Conservation (phyloP, 2,329 filamentous ascomycete species). For the Onygenales sp. region DNA sequence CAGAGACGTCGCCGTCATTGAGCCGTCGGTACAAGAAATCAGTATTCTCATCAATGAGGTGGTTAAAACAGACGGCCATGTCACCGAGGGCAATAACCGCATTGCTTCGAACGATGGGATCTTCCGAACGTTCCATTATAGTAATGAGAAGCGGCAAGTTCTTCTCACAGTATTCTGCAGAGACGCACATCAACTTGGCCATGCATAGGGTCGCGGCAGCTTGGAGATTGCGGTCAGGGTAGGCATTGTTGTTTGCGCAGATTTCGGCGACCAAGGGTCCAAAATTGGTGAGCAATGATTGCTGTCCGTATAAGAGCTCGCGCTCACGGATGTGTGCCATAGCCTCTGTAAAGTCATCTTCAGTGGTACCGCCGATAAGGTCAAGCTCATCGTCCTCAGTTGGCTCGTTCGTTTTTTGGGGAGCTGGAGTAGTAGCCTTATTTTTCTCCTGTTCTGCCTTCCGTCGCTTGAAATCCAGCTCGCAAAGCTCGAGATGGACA, state of each 20-base stretch:
- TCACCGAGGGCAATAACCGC: conserved; percentile 94
- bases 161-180: conserved; percentile 87
- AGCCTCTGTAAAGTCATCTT: conserved; percentile 84
- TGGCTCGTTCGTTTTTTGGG: conserved; percentile 44
- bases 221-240: conserved; percentile 82
- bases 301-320: conserved; percentile 71
- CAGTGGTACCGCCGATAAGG: conserved; percentile 90
- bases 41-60: conserved; percentile 97
- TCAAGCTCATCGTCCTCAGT: conserved; percentile 82
- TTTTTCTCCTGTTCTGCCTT: conserved; percentile 52
- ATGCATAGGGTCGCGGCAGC: conserved; percentile 88
- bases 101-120: conserved; percentile 88
- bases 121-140: conserved; percentile 88
- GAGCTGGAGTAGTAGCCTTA: conserved; percentile 29
- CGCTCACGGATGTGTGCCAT: conserved; percentile 77
- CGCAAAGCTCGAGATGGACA: conserved; percentile 93
- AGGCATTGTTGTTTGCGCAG: conserved; percentile 87
- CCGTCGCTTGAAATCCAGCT: conserved; percentile 92
- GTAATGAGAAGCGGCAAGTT: conserved; percentile 92
- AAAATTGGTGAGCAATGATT: conserved; percentile 79
- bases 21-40: conserved; percentile 93
- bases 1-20: conserved; percentile 76
- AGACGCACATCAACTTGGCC: conserved; percentile 98
- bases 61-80: conserved; percentile 99
- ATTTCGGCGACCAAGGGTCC: conserved; percentile 88